Percentiles rank a stretch among this genome's conserved stretches.
Conservation (phyloP, 495 filamentous ascomycete species). For the Tuber borchii region DNA sequence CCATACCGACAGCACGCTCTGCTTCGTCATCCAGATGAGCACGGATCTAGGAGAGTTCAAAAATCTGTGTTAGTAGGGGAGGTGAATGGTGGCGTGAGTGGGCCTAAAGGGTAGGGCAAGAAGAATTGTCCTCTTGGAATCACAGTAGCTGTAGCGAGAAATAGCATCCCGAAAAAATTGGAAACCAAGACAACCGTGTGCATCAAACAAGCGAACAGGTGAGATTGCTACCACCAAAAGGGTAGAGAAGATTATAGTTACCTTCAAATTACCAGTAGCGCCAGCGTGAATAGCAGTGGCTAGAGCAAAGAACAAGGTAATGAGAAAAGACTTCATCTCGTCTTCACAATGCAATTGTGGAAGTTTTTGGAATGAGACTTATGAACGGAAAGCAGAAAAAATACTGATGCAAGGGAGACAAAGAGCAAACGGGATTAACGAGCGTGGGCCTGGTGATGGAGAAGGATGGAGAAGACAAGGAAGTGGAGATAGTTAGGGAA, state of each 20-base stretch:
- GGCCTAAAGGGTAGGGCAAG: not conserved
- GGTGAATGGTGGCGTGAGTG: not conserved
- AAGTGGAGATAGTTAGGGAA: too few relatives aligned
- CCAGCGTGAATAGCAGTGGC: not conserved
- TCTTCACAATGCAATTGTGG: not conserved
- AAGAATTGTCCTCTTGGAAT: not conserved
- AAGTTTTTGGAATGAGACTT: not conserved
- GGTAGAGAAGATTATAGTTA: not conserved
- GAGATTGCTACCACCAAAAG: not conserved
- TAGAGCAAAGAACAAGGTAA: not conserved
- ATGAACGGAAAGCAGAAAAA: too few relatives aligned
- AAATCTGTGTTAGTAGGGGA: not conserved
- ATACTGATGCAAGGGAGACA: too few relatives aligned
- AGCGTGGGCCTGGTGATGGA: too few relatives aligned
- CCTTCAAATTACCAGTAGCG: not conserved
- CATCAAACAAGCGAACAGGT: not conserved
- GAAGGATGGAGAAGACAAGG: too few relatives aligned
- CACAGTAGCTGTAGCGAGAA: not conserved
- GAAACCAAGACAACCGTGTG: not conserved
- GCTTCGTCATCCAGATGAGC: not conserved
- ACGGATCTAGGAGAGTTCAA: not conserved
- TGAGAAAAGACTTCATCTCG: not conserved
- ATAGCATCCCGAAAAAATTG: not conserved
- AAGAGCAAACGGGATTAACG: too few relatives aligned
- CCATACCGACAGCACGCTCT: not conserved